phyloP scores from a whole-genome alignment of 2,329 filamentous ascomycete species.

The Venturia pyrina region DNA sequence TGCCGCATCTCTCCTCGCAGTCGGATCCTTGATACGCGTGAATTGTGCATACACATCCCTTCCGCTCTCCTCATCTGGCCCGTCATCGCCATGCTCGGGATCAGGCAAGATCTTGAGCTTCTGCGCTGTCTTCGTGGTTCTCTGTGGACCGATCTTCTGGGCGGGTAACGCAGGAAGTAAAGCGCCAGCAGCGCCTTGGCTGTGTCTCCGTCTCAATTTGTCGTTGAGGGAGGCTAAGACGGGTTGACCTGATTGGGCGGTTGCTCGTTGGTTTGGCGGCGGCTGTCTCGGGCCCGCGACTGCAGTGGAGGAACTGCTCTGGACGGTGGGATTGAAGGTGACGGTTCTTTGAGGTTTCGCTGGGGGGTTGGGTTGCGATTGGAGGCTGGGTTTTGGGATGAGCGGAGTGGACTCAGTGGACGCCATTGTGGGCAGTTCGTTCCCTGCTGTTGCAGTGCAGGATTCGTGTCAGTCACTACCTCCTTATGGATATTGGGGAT shows the following conservation, averaged over 20 bases:
- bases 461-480: background rate
- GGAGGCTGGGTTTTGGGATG: conserved; percentile 14
- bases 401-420: conserved; percentile 14
- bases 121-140: conserved; percentile 90
- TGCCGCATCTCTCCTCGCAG: conserved; percentile 82
- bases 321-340: conserved; percentile 60
- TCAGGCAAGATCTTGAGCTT: conserved; percentile 96
- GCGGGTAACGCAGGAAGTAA: conserved; percentile 33
- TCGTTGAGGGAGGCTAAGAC: conserved; percentile 66
- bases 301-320: conserved; percentile 30
- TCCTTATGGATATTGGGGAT: background rate
- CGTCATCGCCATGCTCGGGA: conserved; percentile 70
- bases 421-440: background rate
- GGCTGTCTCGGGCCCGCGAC: conserved; percentile 21
- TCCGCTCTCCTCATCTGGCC: conserved; percentile 76
- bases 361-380: conserved; percentile 8
- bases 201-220: conserved; percentile 79
- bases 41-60: conserved; percentile 97
- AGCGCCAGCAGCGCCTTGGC: conserved; percentile 52
- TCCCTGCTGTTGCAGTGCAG: background rate
- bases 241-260: conserved; percentile 17
- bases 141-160: conserved; percentile 81
- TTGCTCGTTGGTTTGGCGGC: conserved; percentile 7
- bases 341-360: conserved; percentile 50
- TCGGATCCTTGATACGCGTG: conserved; percentile 94